These are phyloP conservation scores for Candida germanica DNA, from an alignment of 805 yeast genomes.

Conservation along the genomic window DNA sequence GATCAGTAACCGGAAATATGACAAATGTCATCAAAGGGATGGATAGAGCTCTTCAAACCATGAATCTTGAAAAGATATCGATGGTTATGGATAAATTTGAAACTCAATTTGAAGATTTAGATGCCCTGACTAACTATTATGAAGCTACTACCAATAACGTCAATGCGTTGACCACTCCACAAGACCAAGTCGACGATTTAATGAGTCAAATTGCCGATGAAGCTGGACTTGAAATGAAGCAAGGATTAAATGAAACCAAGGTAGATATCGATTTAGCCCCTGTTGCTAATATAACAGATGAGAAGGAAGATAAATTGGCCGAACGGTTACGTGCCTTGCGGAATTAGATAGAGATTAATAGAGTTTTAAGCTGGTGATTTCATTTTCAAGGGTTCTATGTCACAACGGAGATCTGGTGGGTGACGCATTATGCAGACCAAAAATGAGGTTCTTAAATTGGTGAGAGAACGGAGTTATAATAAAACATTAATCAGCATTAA, in stretches of 20 bases:
- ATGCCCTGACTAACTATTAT: constrained; percentile 89
- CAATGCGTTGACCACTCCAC: constrained; percentile 87
- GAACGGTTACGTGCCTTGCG: constrained; percentile 88
- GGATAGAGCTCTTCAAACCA: constrained; percentile 93
- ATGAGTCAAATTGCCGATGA: constrained; percentile 95
- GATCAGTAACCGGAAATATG: constrained; percentile 93
- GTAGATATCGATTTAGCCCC: constrained; percentile 45
- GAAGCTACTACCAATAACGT: constrained; percentile 87
- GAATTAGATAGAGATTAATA: constrained; percentile 12
- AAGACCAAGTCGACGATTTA: constrained; percentile 88
- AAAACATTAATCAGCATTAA: too few relatives aligned
- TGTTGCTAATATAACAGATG: constrained; percentile 46
- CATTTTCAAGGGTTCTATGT: too few relatives aligned
- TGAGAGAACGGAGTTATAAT: too few relatives aligned
- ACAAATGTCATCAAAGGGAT: constrained; percentile 88
- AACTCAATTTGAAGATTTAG: constrained; percentile 91
- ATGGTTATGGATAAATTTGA: constrained; percentile 97
- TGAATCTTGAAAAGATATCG: constrained; percentile 92
- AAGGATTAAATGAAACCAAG: constrained; percentile 68
- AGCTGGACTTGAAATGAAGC: constrained; percentile 91
- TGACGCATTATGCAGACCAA: too few relatives aligned
- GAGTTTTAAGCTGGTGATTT: too few relatives aligned
- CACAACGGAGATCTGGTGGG: too few relatives aligned
- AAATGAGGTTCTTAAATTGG: too few relatives aligned
- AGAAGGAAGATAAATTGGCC: constrained; percentile 82